Base-by-base conservation (phyloP, 805 yeast species). In the Lipomyces orientalis region DNA sequence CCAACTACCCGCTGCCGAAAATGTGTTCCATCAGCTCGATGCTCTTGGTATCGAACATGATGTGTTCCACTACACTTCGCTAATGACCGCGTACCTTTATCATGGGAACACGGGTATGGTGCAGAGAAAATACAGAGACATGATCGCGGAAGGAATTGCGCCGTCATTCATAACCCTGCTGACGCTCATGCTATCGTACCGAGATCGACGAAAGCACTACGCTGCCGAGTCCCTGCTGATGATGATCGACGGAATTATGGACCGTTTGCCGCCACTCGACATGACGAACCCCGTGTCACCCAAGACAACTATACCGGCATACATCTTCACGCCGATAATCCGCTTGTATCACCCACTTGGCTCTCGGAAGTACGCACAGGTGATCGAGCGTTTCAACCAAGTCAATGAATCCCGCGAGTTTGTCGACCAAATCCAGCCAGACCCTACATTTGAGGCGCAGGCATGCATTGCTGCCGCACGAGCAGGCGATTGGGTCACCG, bases 121-220 rank as follows among this genome's bases (percentile, higher is more conserved):
- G 22, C 56, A 60, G 34, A 31, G 59, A 4, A 29, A 46, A 43
- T 67, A 64, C 63, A 14, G 39, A 14, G 71, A 60, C 5, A 64
- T 68, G 67, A 56, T 67, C 16, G 35, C 35, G 31, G 61, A 52
- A 29, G 71, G 64, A 3, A 25, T 68, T 4, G 37, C 60, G 52
- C 71, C 71, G 2, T 60, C 71, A 9, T 67, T 52, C 31, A 37
- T 64, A 22, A 68, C 71, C 10, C 82, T 54, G 83, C 78, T 19
- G 85, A 80, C 4, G 75, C 76, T 0, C 87, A 80, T 64, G 14
- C 34, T 52, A 54, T 57, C 67, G 16, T 54, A 33, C 16, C 35
- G 22, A 8, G 62, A 59, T 22, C n/a, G 34, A 29, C 56, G 63
- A 4, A 25, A 39, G 14, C 35, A 19, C 19, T 39, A 25, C 29